These are phyloP conservation scores for Aspergillus glaucus DNA, from an alignment of 2,329 filamentous ascomycete species.

Conservation along the genomic window DNA sequence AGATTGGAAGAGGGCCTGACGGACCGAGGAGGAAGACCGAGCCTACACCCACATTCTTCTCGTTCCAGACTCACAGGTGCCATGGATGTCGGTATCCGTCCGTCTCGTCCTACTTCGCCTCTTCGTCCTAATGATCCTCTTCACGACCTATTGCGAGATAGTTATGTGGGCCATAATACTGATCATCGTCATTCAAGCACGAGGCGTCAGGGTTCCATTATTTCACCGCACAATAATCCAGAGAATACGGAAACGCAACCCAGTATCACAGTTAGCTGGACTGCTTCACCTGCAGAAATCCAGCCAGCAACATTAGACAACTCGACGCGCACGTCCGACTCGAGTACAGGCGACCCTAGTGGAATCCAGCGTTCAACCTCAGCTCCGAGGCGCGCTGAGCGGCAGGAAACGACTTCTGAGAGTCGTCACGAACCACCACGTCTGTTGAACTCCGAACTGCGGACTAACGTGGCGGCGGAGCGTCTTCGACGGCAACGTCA, in stretches of 20 bases:
- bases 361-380: constrained; percentile 29
- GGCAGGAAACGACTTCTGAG: constrained; percentile 19
- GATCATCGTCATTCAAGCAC: constrained; percentile 25
- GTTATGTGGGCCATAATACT: constrained; percentile 21
- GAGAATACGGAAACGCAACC: constrained; percentile 25
- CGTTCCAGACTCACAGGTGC: constrained; percentile 22
- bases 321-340: constrained; percentile 14
- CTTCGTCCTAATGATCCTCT: constrained; percentile 21
- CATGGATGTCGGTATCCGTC: constrained; percentile 24
- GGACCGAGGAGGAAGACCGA: constrained; percentile 24
- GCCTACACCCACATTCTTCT: constrained; percentile 20
- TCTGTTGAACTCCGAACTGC: constrained; percentile 27
- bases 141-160: constrained; percentile 25
- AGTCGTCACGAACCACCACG: constrained; percentile 22
- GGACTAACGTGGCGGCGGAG: constrained; percentile 34
- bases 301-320: constrained; percentile 22
- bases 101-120: constrained; percentile 30
- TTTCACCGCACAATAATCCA: constrained; percentile 32
- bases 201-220: constrained; percentile 35
- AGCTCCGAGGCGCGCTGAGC: constrained; percentile 27
- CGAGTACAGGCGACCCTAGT: constrained; percentile 16
- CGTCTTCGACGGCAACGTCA: constrained; percentile 34
- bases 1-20: constrained; percentile 25
- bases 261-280: constrained; percentile 33
- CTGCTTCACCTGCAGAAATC: constrained; percentile 35